phyloP scores from a whole-genome alignment of 2,329 filamentous ascomycete species.

The Mollisiaceae sp. region DNA sequence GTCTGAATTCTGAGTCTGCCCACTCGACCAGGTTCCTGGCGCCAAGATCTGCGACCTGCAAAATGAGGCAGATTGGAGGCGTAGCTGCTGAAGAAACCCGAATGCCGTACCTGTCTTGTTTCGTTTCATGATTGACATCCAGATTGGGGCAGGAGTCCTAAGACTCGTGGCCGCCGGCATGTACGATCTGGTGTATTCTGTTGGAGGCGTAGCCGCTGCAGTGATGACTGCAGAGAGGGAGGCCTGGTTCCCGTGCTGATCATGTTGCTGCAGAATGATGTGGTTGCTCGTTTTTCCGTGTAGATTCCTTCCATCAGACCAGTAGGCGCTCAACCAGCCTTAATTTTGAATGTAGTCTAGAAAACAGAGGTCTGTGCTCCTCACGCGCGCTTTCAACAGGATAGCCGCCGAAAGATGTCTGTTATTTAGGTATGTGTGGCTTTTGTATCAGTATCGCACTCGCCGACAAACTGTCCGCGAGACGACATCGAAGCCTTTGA shows the following conservation, averaged over 20 bases:
- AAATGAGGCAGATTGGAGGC: background rate
- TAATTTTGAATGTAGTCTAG: background rate
- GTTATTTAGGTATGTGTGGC: background rate
- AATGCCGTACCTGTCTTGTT: background rate
- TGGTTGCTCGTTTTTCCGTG: background rate
- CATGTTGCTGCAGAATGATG: background rate
- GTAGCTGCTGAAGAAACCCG: slow-evolving; percentile 13
- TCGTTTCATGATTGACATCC: background rate
- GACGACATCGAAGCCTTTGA: background rate
- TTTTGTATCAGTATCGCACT: background rate
- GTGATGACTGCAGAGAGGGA: background rate
- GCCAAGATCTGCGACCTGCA: slow-evolving; percentile 1
- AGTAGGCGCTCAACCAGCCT: background rate
- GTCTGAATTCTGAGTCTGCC: background rate
- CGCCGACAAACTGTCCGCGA: background rate
- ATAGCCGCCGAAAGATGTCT: background rate
- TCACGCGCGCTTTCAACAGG: background rate
- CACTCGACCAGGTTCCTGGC: background rate
- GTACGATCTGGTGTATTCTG: background rate
- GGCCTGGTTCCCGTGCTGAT: background rate
- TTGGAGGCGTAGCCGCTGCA: slow-evolving; percentile 15
- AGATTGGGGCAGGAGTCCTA: background rate
- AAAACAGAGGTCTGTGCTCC: background rate
- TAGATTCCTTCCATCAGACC: background rate
- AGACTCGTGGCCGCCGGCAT: background rate